Percentiles rank a stretch among this genome's conserved stretches.
These are phyloP conservation scores for Dactylella cylindrospora DNA, from an alignment of 2,329 filamentous ascomycete genomes.

Conservation along the genomic window DNA sequence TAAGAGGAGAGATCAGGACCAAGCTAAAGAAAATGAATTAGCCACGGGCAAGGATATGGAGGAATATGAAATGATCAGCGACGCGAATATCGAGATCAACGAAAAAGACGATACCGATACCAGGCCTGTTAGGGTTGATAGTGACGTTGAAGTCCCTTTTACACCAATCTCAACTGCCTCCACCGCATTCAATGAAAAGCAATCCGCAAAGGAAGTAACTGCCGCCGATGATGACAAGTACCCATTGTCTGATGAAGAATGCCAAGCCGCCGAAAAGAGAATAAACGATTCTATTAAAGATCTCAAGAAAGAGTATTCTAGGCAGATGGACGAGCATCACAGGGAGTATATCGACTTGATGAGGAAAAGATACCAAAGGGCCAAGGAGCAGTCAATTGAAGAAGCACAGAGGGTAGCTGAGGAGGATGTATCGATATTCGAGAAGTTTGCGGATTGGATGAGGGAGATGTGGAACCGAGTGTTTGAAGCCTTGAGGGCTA, in stretches of 20 bases:
- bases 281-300: background rate
- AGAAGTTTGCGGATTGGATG: constrained; percentile 1
- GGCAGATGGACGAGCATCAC: constrained; percentile 1
- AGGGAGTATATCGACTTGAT: background rate
- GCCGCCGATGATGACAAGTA: constrained; percentile 7
- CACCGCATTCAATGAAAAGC: no score
- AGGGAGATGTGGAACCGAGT: no score
- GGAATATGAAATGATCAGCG: background rate
- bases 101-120: background rate
- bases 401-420: background rate
- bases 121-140: no score
- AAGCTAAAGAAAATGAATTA: no score
- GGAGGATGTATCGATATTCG: background rate
- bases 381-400: constrained; percentile 7
- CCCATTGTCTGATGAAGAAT: constrained; percentile 17
- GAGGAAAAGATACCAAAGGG: constrained; percentile 1
- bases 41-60: no score
- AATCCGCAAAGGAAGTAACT: no score
- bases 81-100: background rate
- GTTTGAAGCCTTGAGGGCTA: no score
- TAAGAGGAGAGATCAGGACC: no score
- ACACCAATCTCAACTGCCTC: no score
- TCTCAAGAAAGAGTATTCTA: background rate
- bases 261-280: background rate
- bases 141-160: no score